Evolutionary conservation across 2,329 filamentous ascomycete species (phyloP).

Genomic region (Juglanconis juglandina): DNA sequence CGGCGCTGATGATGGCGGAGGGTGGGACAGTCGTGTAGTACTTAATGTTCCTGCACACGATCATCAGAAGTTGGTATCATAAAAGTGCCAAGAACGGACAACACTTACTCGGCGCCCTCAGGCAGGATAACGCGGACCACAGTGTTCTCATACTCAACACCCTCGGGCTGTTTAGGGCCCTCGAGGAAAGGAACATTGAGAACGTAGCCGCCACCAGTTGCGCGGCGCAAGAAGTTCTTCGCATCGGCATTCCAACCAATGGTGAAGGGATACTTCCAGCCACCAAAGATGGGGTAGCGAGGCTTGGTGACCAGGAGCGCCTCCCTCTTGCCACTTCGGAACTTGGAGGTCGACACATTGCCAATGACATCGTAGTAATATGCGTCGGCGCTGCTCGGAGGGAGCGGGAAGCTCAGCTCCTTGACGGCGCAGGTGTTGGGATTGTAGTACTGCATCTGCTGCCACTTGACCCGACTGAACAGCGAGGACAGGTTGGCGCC

Average conservation of each 20-base stretch:
- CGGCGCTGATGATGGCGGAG: conserved; percentile 56
- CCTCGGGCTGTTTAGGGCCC: conserved; percentile 81
- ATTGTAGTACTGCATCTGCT: conserved; percentile 70
- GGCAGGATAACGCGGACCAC: conserved; percentile 81
- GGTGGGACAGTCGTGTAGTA: conserved; percentile 70
- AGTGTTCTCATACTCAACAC: conserved; percentile 79
- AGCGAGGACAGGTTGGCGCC: conserved; percentile 72
- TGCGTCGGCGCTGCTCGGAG: conserved; percentile 74
- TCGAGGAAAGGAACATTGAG: conserved; percentile 91
- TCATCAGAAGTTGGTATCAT: conserved; percentile 26
- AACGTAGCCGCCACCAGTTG: conserved; percentile 67
- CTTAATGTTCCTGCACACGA: conserved; percentile 68
- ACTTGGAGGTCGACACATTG: conserved; percentile 91
- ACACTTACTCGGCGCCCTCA: conserved; percentile 78
- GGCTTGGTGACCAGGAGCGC: conserved; percentile 88
- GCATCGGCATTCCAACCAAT: conserved; percentile 93
- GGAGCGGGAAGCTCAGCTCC: conserved; percentile 76
- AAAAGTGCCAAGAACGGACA: background rate
- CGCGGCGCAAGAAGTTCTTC: conserved; percentile 68
- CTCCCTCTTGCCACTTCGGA: conserved; percentile 72
- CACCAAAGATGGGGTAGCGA: conserved; percentile 92
- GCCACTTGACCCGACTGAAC: conserved; percentile 76
- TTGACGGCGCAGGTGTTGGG: conserved; percentile 75
- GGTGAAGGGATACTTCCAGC: conserved; percentile 97
- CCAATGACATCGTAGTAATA: conserved; percentile 97